phyloP scores from a whole-genome alignment of 495 filamentous ascomycete species.

The Trichoderma gamsii region DNA sequence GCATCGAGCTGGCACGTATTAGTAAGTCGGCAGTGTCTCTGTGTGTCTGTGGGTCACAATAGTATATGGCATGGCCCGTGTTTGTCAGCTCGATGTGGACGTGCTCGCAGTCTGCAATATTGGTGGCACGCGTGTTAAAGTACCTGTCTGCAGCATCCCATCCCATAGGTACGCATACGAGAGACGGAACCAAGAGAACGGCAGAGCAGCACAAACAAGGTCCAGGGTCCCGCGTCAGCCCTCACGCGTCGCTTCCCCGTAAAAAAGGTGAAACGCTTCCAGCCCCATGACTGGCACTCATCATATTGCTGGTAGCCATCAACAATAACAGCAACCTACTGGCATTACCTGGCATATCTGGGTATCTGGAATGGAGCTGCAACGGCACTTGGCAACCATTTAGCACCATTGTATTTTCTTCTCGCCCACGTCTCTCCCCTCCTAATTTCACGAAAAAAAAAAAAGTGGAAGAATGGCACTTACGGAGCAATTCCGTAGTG shows the following conservation, averaged over 20 bases:
- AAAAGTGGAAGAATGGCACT: neutral
- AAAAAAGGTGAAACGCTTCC: neutral
- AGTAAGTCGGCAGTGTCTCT: neutral
- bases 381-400: neutral
- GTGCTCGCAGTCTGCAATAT: neutral
- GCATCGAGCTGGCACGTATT: neutral
- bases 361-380: slow-evolving; percentile 9
- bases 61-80: no score
- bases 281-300: slow-evolving; percentile 8
- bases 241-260: slow-evolving; percentile 10
- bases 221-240: slow-evolving; percentile 2
- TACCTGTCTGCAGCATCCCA: no score
- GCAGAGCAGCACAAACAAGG: neutral
- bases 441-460: no score
- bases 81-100: neutral
- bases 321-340: no score
- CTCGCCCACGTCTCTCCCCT: no score
- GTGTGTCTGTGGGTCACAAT: no score
- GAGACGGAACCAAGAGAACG: no score
- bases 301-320: neutral
- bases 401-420: neutral
- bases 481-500: neutral
- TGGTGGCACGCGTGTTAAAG: no score
- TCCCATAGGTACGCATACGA: no score
- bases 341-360: no score